Evolutionary conservation across 352 stramenopile genomes (phyloP).

Genomic region (Phytopythium mirpurense): DNA sequence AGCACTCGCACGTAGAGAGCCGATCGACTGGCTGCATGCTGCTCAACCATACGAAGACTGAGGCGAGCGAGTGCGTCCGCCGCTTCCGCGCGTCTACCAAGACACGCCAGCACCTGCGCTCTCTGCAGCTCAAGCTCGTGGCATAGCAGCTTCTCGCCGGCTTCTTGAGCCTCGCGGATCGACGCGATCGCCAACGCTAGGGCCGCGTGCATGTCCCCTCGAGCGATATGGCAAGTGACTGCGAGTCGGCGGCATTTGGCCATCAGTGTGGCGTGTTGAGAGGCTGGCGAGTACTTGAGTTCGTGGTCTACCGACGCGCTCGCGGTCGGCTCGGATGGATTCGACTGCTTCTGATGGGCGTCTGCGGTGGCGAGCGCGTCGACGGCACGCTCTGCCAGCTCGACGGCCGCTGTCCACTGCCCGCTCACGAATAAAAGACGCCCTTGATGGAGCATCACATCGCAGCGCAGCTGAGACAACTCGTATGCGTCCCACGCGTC

Average conservation of each 20-base stretch:
- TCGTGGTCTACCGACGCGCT: constrained; percentile 25
- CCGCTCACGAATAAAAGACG: constrained; percentile 26
- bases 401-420: constrained; percentile 25
- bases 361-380: constrained; percentile 9
- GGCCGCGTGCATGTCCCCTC: constrained; percentile 21
- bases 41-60: constrained; percentile 12
- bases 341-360: constrained; percentile 6
- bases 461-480: constrained; percentile 17
- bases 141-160: constrained; percentile 32
- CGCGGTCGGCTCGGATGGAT: constrained; percentile 3
- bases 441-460: constrained; percentile 35
- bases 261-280: constrained; percentile 25
- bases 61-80: constrained; percentile 22
- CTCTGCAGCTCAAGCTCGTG: constrained; percentile 40
- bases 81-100: constrained; percentile 27
- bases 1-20: constrained; percentile 34
- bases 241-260: constrained; percentile 33
- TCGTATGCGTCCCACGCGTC: constrained; percentile 24
- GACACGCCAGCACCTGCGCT: constrained; percentile 26
- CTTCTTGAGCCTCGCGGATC: constrained; percentile 29
- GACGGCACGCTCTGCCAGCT: constrained; percentile 20
- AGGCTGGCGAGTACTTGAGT: constrained; percentile 27
- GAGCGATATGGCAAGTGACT: constrained; percentile 32
- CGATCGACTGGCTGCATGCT: constrained; percentile 17
- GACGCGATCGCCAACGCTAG: constrained; percentile 21